Conservation (phyloP, 139 green algal genomes). For the Closterium sp. region DNA sequence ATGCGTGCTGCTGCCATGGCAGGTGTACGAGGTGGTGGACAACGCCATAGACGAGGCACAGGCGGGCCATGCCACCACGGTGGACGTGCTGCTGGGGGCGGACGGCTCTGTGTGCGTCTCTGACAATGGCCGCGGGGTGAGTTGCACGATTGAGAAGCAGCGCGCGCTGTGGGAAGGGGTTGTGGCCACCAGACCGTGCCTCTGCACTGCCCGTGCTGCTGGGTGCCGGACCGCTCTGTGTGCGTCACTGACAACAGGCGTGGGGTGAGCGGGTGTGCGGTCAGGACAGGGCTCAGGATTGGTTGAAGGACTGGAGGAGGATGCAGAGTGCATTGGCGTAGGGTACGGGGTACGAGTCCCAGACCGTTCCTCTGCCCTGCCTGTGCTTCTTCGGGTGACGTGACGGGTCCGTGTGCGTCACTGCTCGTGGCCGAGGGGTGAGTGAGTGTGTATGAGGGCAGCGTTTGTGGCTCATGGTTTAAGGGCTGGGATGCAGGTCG, state of each 20-base stretch:
- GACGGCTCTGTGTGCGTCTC: conserved; percentile 44
- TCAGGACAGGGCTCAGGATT: too few species aligned
- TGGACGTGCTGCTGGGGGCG: conserved; percentile 74
- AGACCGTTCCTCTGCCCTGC: too few species aligned
- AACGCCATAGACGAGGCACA: conserved; percentile 85
- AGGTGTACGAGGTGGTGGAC: conserved; percentile 96
- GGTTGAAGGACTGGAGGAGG: too few species aligned
- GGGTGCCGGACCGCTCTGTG: conserved; percentile 60
- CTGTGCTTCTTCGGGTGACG: too few species aligned
- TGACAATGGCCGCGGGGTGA: conserved; percentile 84
- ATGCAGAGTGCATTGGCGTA: too few species aligned
- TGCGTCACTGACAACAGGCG: conserved; percentile 79
- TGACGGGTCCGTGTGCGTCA: too few species aligned
- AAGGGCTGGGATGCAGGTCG: neutral
- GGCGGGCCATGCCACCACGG: conserved; percentile 69
- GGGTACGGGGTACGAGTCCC: too few species aligned
- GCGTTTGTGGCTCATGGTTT: neutral
- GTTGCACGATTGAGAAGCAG: too few species aligned
- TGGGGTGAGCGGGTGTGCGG: conserved; percentile 52
- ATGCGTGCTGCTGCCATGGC: too few species aligned
- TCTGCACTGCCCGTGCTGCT: conserved; percentile 59
- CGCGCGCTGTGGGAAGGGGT: too few species aligned
- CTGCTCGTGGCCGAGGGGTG: too few species aligned
- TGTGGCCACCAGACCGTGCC: too few species aligned
- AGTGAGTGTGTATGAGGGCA: neutral